These are phyloP conservation scores for Rutstroemia sp. DNA, from an alignment of 2,329 filamentous ascomycete species.

Conservation along the genomic window DNA sequence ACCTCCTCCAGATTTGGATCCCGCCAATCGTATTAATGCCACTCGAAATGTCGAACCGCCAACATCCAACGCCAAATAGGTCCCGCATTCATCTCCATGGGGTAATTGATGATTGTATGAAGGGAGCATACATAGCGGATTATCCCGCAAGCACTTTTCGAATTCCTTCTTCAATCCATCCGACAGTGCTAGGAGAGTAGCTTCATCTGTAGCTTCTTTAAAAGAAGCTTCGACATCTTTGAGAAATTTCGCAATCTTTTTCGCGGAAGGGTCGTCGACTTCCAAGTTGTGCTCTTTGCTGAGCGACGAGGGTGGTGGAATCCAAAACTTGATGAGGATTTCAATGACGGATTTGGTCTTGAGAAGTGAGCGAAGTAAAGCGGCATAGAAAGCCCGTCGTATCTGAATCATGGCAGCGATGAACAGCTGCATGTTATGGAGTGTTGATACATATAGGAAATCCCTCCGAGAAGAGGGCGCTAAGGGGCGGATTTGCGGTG, in stretches of 20 bases:
- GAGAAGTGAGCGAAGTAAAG: conserved; percentile 49
- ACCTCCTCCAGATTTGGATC: conserved; percentile 34
- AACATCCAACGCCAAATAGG: conserved; percentile 58
- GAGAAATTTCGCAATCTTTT: conserved; percentile 40
- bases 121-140: conserved; percentile 55
- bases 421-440: conserved; percentile 39
- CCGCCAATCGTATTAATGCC: conserved; percentile 52
- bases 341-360: conserved; percentile 53
- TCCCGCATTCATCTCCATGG: conserved; percentile 50
- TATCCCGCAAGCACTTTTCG: conserved; percentile 42
- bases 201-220: conserved; percentile 39
- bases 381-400: conserved; percentile 46
- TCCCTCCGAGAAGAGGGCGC: conserved; percentile 10
- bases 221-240: conserved; percentile 47
- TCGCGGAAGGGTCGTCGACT: conserved; percentile 7
- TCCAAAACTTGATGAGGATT: conserved; percentile 49
- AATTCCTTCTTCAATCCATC: conserved; percentile 47
- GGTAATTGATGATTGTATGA: conserved; percentile 60
- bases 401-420: conserved; percentile 51
- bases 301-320: conserved; percentile 23
- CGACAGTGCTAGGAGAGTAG: conserved; percentile 38
- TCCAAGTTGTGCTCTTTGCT: conserved; percentile 17
- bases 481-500: conserved; percentile 11
- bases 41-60: conserved; percentile 62
- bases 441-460: conserved; percentile 27